These are phyloP conservation scores for Cytospora chrysosperma DNA, from an alignment of 2,329 filamentous ascomycete species.

Conservation along the genomic window DNA sequence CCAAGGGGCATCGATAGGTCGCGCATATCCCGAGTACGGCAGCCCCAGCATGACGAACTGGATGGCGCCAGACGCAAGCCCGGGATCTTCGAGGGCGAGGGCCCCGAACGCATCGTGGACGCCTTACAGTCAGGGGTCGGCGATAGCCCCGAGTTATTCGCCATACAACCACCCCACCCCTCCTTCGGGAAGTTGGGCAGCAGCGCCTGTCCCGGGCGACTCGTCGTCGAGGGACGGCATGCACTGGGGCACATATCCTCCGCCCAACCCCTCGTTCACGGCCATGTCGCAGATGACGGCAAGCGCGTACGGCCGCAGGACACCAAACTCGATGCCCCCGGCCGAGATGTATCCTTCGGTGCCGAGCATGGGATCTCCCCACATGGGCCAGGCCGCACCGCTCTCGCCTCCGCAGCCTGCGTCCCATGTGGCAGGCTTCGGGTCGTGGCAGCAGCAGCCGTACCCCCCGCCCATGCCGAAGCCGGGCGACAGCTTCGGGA, in stretches of 20 bases:
- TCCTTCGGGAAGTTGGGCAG: conserved; percentile 32
- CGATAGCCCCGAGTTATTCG: conserved; percentile 50
- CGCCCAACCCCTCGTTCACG: conserved; percentile 42
- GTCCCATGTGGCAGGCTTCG: conserved; percentile 10
- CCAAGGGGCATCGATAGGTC: conserved; percentile 4
- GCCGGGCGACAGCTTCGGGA: conserved; percentile 14
- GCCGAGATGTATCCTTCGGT: conserved; percentile 44
- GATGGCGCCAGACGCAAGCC: conserved; percentile 44
- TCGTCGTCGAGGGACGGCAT: conserved; percentile 44
- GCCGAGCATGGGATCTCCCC: conserved; percentile 19
- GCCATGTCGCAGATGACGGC: conserved; percentile 37
- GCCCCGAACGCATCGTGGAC: conserved; percentile 45
- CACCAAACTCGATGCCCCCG: conserved; percentile 37
- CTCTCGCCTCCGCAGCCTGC: conserved; percentile 11
- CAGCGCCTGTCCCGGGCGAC: conserved; percentile 33
- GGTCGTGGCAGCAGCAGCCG: conserved; percentile 13
- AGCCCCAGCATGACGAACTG: conserved; percentile 41
- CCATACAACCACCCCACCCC: conserved; percentile 46
- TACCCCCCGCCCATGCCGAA: conserved; percentile 11
- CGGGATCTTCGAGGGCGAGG: conserved; percentile 38
- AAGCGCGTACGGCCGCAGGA: conserved; percentile 42
- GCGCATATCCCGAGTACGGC: conserved; percentile 40
- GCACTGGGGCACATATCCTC: conserved; percentile 43
- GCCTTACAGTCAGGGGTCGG: conserved; percentile 46
- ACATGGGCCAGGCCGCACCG: conserved; percentile 8